These are phyloP conservation scores for Daldinia decipiens DNA, from an alignment of 495 filamentous ascomycete genomes.

Conservation along the genomic window DNA sequence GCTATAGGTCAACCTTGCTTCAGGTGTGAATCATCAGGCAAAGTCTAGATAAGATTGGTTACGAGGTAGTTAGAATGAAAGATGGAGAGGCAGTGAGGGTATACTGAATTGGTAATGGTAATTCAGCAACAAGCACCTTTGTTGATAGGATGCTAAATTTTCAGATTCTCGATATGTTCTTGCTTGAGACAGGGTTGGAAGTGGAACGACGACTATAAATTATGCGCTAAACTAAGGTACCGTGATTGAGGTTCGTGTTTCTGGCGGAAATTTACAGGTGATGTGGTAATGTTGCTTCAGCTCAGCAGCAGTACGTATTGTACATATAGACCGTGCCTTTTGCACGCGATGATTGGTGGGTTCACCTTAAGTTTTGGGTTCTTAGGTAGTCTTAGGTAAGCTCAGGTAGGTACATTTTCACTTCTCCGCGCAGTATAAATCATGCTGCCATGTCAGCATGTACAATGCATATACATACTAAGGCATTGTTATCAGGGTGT, in stretches of 20 bases:
- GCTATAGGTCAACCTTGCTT: constrained; percentile 30
- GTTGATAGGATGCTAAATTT: not conserved
- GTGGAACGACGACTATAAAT: constrained; percentile 17
- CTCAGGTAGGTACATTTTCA: not conserved
- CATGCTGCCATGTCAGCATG: no score
- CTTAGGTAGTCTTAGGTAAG: not conserved
- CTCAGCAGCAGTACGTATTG: constrained; percentile 26
- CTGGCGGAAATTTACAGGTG: constrained; percentile 1
- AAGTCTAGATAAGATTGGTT: constrained; percentile 11
- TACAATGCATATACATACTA: constrained; percentile 2
- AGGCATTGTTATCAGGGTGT: not conserved
- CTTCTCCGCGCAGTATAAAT: not conserved
- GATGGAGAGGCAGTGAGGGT: constrained; percentile 4
- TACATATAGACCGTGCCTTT: constrained; percentile 8
- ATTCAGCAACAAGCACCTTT: not conserved
- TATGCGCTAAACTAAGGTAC: constrained; percentile 22
- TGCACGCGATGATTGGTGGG: constrained; percentile 39
- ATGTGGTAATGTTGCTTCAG: constrained; percentile 30
- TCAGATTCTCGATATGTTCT: not conserved
- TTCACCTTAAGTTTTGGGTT: constrained; percentile 12
- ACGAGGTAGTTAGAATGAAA: constrained; percentile 3
- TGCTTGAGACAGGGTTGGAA: constrained; percentile 1
- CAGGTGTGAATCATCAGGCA: constrained; percentile 47
- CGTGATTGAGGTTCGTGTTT: constrained; percentile 10
- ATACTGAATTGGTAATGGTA: not conserved